Evolutionary conservation across 768 basidiomycete genomes (phyloP), one percentile per base, ranked within the genome.

Genomic region (Leucogyrophana mollusca): DNA sequence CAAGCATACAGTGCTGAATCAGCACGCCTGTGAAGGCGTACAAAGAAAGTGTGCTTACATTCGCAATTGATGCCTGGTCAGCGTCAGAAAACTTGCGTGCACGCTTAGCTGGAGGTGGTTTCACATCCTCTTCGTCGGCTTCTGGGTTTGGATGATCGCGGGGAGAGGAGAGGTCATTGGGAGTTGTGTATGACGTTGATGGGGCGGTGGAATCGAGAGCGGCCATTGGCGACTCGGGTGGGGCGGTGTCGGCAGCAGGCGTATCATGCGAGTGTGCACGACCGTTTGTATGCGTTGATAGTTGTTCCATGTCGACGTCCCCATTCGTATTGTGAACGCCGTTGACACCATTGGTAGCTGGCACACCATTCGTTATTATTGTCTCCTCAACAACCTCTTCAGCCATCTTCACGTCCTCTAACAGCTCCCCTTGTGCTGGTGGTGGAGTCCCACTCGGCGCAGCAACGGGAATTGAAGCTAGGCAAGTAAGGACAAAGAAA

Each of bases 31-130:
- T 56, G 64, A 62, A 62, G 78, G 75, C 73, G 73, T 63, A 79
- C 76, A 72, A 69, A 64, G 46, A 65, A 72, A 49, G 55, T 43
- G 50, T 50, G 63, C 85, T 79, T 72, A 89, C 87, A 72, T 89
- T 80, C 51, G 81, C 77, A 56, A 85, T 68, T 13, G 85, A 85
- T 38, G 84, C 83, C 62, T 79, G 78, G 69, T 88, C 85, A 24
- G 81, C 82, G 61, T 92, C 87, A 38, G 86, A 88, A 56, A 80
- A 71, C 68, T 82, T 82, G 55, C 90, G 72, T 22, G 87, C 78
- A 51, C 90, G 78, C 77, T 92, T 92, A 49, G 88, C 85, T 22
- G 90, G 90, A n/a, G 85, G 87, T 11, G 83, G 86, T 50, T 74
- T 70, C 47, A 78, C 73, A 51, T 83, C 81, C 49, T 83, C 82